Percentiles rank a stretch among this genome's conserved stretches.
Evolutionary conservation across 257 asterid genomes (phyloP).

Genomic region (Ajuga chamaepitys): DNA sequence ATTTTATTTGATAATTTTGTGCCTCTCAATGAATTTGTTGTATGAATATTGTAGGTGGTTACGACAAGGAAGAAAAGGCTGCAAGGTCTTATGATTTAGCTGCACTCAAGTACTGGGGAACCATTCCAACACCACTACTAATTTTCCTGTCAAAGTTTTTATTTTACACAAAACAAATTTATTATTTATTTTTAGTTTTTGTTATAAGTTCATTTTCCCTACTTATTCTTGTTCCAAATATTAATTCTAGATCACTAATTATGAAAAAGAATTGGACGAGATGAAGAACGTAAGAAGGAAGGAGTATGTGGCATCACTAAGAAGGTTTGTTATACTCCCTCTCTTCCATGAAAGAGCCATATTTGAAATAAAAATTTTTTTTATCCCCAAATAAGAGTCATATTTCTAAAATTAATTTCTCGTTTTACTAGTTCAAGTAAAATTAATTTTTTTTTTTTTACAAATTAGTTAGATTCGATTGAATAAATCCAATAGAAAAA

Average conservation of each 20-base stretch:
- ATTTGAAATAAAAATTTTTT: neutral
- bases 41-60: constrained; percentile 43
- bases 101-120: constrained; percentile 81
- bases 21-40: too few relatives aligned
- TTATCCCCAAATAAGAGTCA: too few relatives aligned
- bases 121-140: constrained; percentile 69
- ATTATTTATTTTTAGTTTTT: too few relatives aligned
- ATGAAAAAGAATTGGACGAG: constrained; percentile 77
- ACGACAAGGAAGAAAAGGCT: constrained; percentile 89
- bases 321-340: too few relatives aligned
- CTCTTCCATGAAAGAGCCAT: too few relatives aligned
- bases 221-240: neutral
- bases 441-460: too few relatives aligned
- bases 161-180: neutral
- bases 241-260: constrained; percentile 44
- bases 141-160: constrained; percentile 50
- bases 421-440: too few relatives aligned
- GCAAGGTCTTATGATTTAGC: constrained; percentile 86
- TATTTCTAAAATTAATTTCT: too few relatives aligned
- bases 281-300: constrained; percentile 84
- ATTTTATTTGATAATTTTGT: too few relatives aligned
- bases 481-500: too few relatives aligned
- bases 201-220: too few relatives aligned
- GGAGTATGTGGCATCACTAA: constrained; percentile 69
- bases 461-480: too few relatives aligned